These are phyloP conservation scores for Nemania serpens DNA, from an alignment of 2,329 filamentous ascomycete genomes.

Conservation along the genomic window DNA sequence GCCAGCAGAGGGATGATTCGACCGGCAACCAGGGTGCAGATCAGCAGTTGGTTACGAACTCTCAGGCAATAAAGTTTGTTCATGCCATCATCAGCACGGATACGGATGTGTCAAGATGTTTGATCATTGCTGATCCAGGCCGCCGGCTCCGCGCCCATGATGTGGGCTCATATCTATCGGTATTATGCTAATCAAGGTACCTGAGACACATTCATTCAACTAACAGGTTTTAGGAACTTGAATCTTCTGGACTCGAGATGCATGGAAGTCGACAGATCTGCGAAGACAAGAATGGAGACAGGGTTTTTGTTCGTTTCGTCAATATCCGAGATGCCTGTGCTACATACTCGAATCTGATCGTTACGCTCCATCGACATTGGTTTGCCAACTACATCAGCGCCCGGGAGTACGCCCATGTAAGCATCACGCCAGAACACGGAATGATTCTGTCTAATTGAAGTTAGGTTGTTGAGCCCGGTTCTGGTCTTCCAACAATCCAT, in stretches of 20 bases:
- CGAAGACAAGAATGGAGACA: slow-evolving; percentile 41
- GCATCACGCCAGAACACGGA: neutral
- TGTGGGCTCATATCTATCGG: slow-evolving; percentile 51
- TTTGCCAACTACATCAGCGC: slow-evolving; percentile 50
- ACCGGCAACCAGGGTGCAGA: slow-evolving; percentile 17
- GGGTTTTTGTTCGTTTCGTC: slow-evolving; percentile 59
- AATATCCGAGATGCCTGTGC: slow-evolving; percentile 65
- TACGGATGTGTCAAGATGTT: slow-evolving; percentile 50
- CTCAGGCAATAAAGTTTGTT: slow-evolving; percentile 35
- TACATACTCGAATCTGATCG: slow-evolving; percentile 52
- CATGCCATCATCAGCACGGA: slow-evolving; percentile 51
- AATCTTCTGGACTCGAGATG: slow-evolving; percentile 42
- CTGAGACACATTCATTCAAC: slow-evolving; percentile 8
- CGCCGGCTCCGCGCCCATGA: slow-evolving; percentile 43
- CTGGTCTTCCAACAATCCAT: slow-evolving; percentile 46
- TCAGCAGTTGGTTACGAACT: slow-evolving; percentile 12
- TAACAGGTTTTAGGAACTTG: slow-evolving; percentile 46
- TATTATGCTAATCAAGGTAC: slow-evolving; percentile 45
- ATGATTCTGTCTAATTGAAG: slow-evolving; percentile 12
- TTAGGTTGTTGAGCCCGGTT: slow-evolving; percentile 39
- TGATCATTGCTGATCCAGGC: slow-evolving; percentile 47
- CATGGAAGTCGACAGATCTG: slow-evolving; percentile 47
- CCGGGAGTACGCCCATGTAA: slow-evolving; percentile 50
- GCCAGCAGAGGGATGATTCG: slow-evolving; percentile 26
- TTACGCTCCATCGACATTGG: slow-evolving; percentile 52